Evolutionary conservation across 2,329 filamentous ascomycete species (phyloP), one percentile per base, ranked within the genome.

Genomic region (Diaporthe citrichinensis): DNA sequence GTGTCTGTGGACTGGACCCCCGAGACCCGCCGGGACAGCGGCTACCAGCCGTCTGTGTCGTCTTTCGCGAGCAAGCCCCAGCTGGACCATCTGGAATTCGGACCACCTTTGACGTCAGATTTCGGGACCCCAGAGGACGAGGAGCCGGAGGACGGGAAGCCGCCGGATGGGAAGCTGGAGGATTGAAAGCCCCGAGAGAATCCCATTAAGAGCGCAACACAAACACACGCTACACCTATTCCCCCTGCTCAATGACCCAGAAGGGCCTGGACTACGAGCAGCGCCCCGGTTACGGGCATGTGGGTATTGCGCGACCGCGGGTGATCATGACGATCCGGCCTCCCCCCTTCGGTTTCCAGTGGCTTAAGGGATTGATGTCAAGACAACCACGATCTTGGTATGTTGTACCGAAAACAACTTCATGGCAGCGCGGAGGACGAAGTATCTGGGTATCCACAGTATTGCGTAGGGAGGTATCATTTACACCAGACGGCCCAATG

Each of bases 1-100:
- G 20, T 49, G 2, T 36, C 15, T 12, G 23, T 8, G 53, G 46
- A 25, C 39, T 72, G 14, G 73, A 39, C 20, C 4, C 36, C n/a
- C n/a, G 58, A 20, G 25, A 25, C 25, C 5, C 68, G 25, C 49
- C 58, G 67, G 36, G 44, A 25, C n/a, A 75, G 73, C 49, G 68
- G 59, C 7, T 58, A 72, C 17, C 73, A 55, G 55, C 53, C 57
- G 14, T 75, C 73, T 2, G 15, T 62, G 17, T 67, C 73, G 44
- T 62, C 58, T 2, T 9, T 12, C 25, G 61, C 68, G 15, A 58
- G 12, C 10, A 71, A 25, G 23, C 49, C 68, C 8, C 57, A 41
- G 36, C 36, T 72, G 9, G 71, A 72, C 2, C 39, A 34, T 23
- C 57, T 49, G 17, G 71, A 72, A 34, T n/a, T 72, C 23, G 57